Conservation (phyloP, 805 yeast species). For the Komagataella phaffii region DNA sequence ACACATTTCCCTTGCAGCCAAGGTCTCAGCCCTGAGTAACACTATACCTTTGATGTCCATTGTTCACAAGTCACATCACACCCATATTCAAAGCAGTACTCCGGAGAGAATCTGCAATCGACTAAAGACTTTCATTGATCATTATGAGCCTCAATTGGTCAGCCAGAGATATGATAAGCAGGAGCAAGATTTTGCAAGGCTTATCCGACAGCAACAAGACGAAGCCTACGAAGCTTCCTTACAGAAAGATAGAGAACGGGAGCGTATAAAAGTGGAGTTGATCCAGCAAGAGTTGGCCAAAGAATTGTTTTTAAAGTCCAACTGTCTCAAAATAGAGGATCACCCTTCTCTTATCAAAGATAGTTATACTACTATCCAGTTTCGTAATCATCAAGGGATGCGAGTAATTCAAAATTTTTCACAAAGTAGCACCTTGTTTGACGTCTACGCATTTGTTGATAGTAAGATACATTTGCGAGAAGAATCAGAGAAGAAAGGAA, state of each 20-base stretch:
- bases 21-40: conserved; percentile 37
- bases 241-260: conserved; percentile 37
- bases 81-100: conserved; percentile 8
- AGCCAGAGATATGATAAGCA: conserved; percentile 47
- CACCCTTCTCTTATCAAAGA: conserved; percentile 11
- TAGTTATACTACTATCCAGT: conserved; percentile 29
- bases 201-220: conserved; percentile 52
- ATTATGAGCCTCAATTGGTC: conserved; percentile 47
- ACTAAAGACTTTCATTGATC: conserved; percentile 28
- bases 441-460: conserved; percentile 38
- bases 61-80: conserved; percentile 27
- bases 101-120: conserved; percentile 19
- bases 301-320: conserved; percentile 10
- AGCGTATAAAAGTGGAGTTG: conserved; percentile 23
- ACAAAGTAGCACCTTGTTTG: conserved; percentile 23
- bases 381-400: conserved; percentile 41
- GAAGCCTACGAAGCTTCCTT: conserved; percentile 51
- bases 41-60: conserved; percentile 36
- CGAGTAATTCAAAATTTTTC: conserved; percentile 30
- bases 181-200: conserved; percentile 44
- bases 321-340: conserved; percentile 6
- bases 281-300: conserved; percentile 10
- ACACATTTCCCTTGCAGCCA: conserved; percentile 36
- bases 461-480: conserved; percentile 16
- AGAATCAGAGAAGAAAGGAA: background rate